Conservation (phyloP, 345 rosid genomes). For the Abelmoschus esculentus region DNA sequence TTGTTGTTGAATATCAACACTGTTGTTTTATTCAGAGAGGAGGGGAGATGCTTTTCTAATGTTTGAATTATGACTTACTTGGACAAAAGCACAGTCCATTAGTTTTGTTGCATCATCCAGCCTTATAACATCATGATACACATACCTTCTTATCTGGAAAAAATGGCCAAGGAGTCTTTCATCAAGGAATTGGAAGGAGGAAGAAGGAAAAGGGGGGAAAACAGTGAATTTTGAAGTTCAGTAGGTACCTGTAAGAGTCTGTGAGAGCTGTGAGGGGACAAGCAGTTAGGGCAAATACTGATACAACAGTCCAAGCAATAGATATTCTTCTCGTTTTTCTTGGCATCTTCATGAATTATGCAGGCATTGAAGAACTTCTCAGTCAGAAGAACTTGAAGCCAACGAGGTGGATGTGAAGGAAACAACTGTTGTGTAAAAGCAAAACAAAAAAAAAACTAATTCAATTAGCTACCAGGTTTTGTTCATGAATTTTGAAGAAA, state of each 20-base stretch:
- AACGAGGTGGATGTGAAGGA: conserved; percentile 28
- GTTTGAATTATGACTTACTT: not conserved
- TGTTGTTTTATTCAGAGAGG: not conserved
- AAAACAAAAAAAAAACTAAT: not conserved
- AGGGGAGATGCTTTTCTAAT: too few relatives aligned
- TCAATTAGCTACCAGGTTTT: not conserved
- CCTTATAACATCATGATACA: too few relatives aligned
- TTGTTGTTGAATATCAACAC: too few relatives aligned
- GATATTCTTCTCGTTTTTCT: conserved; percentile 80
- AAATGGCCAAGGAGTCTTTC: too few relatives aligned
- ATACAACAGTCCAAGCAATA: conserved; percentile 72
- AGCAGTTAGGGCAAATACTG: conserved; percentile 78
- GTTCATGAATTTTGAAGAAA: too few relatives aligned
- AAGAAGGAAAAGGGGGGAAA: too few relatives aligned
- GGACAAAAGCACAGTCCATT: conserved; percentile 54
- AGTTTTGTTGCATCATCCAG: too few relatives aligned
- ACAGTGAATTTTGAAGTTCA: too few relatives aligned
- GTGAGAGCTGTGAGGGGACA: conserved; percentile 63
- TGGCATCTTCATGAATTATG: conserved; percentile 45
- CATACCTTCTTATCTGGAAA: too few relatives aligned
- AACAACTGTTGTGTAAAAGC: conserved; percentile 18
- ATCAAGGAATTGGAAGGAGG: too few relatives aligned
- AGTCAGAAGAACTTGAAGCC: conserved; percentile 53
- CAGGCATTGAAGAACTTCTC: conserved; percentile 89
- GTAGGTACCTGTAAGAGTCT: conserved; percentile 59